Base-by-base conservation (phyloP, 2,329 filamentous ascomycete genomes). In the Bisporella sp. region DNA sequence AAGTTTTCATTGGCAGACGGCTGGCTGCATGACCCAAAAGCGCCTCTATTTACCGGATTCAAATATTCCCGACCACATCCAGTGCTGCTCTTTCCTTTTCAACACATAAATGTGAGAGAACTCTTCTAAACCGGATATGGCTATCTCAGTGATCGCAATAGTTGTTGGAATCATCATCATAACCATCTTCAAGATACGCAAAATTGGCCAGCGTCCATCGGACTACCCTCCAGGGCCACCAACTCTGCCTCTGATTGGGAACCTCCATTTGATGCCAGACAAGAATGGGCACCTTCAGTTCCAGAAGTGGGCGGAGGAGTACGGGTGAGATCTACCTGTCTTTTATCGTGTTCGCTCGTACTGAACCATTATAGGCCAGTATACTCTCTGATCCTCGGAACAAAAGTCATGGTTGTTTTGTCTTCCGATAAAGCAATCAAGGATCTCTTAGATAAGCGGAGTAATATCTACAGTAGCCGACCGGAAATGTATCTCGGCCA, bases 341-440 rank as follows among this genome's bases (percentile, higher is more conserved):
- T 28, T 12, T 28, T 8, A 28, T 21, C 9, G 8, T n/a, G 41
- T 8, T 42, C 9, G 4, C 9, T 28, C 9, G 9, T n/a, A 21
- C 11, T 21, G 3, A 8, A 2, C 21, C 21, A n/a, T 9, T 9
- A n/a, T 4, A 42, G 41, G 21, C 50, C 52, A 5, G 45, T 56
- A 31, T 54, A 65, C 40, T 46, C 41, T 11, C 49, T 57, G n/a
- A 60, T 56, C 5, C 35, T 60, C 3, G 58, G 57, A 5, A 51
- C 56, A 5, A 56, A 52, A 31, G 48, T 41, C 29, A 4, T 57
- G 13, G 50, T 55, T 31, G 56, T 59, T n/a, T 49, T 59, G 4
- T 50, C 43, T 5, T 43, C 29, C 31, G 54, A 54, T 30, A n/a
- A 30, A 5, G 52, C 56, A 8, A 44, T 59, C 28, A 57, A 57